Base-by-base conservation (phyloP, 768 basidiomycete species). In the Tephrocybe rancida region DNA sequence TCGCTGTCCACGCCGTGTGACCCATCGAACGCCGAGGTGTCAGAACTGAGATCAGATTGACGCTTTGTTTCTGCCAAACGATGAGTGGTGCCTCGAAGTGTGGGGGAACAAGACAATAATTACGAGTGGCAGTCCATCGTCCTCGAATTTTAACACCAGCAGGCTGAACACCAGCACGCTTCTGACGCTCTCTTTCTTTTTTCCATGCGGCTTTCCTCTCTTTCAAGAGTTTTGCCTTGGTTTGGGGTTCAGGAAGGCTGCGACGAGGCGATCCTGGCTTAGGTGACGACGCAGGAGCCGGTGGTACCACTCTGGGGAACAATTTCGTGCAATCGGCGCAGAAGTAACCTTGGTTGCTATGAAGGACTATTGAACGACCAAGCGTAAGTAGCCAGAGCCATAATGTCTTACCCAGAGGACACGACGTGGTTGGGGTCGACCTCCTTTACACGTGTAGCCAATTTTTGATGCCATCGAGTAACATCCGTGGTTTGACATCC, bases 371-470 rank as follows among this genome's bases (percentile, higher is more conserved):
- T 16, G 19, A 21, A 21, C 3, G 24, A 32, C 11, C 14, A 19
- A 61, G 45, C 22, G 19, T 11, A 16, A n/a, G 50, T 55, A 2
- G 38, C 35, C 48, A 39, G 37, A 19, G 21, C 11, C 26, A n/a
- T 19, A 5, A 8, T 18, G 42, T 60, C 78, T 56, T 64, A 87
- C 83, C 87, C 87, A 22, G 85, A 73, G 16, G 83, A 75, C 39
- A 87, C 73, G 30, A 88, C 69, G 65, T 89, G 87, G 58, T 88
- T 86, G 7, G 79, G 77, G 63, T 88, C 87, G 19, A 80, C 58
- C 0, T 60, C 54, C 32, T 66, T 68, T 46, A 87, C 72, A 54
- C 77, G 74, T 21, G 68, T 21, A 0, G 84, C 75, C 27, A 85
- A 58, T 0, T 55, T 69, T 1, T 72, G 65, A 57, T 84, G 83